Percentiles rank a stretch among this genome's conserved stretches.
Conservation (phyloP, 345 rosid species). For the Acer negundo region DNA sequence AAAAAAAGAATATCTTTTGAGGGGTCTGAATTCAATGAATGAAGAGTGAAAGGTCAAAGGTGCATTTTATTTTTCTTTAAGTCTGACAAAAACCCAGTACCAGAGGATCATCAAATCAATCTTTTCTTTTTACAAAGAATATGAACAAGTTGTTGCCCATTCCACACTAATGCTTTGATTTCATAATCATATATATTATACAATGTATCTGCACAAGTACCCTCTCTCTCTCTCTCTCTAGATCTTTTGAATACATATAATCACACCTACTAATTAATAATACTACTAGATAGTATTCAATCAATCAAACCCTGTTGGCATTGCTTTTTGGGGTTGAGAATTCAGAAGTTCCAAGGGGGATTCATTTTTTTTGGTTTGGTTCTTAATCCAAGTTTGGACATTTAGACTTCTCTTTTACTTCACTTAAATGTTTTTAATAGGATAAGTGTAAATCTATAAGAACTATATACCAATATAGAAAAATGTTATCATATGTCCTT, state of each 20-base stretch:
- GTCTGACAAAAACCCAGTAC: background rate
- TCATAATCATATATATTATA: background rate
- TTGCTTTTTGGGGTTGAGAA: too few relatives aligned
- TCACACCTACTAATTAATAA: background rate
- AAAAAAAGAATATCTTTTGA: background rate
- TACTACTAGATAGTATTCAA: too few relatives aligned
- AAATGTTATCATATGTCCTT: too few relatives aligned
- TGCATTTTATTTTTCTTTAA: background rate
- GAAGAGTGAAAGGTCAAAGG: background rate
- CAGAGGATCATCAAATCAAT: background rate
- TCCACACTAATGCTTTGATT: background rate
- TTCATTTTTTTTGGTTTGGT: too few relatives aligned
- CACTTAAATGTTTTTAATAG: too few relatives aligned
- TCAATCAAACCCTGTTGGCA: background rate
- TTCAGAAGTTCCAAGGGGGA: too few relatives aligned
- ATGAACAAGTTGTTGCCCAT: conserved; percentile 13
- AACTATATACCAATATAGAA: too few relatives aligned
- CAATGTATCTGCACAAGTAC: conserved; percentile 10
- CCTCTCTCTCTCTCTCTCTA: too few relatives aligned
- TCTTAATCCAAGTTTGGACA: too few relatives aligned
- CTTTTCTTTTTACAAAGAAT: background rate
- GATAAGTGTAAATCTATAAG: too few relatives aligned
- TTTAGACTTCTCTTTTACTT: too few relatives aligned
- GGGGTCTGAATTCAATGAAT: background rate
- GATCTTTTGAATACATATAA: too few relatives aligned